These are phyloP conservation scores for Xylaria castorea DNA, from an alignment of 495 filamentous ascomycete species.

Conservation along the genomic window DNA sequence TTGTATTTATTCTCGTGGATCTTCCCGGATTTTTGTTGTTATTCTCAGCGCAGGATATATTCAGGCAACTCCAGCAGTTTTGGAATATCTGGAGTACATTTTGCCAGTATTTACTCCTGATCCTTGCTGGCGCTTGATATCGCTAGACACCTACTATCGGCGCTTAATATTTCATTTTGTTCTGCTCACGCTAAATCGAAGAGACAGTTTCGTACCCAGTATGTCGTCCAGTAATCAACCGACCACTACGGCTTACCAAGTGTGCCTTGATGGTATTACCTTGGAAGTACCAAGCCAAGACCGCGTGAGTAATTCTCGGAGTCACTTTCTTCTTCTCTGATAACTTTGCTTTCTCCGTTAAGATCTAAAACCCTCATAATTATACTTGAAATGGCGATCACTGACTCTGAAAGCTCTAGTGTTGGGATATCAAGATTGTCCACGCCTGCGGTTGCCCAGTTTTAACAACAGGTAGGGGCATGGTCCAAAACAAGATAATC, in stretches of 20 bases:
- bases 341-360: no score
- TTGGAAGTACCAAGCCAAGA: background rate
- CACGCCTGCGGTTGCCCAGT: constrained; percentile 2
- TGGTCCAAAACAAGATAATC: background rate
- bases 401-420: no score
- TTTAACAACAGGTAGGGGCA: background rate
- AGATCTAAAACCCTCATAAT: no score
- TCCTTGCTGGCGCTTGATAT: background rate
- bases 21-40: no score
- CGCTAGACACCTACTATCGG: background rate
- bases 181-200: background rate
- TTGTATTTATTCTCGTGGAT: background rate
- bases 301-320: no score
- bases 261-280: background rate
- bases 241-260: background rate
- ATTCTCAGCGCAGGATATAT: background rate
- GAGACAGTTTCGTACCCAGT: background rate
- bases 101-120: background rate
- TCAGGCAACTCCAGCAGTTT: background rate
- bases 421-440: background rate
- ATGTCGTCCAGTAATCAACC: background rate
- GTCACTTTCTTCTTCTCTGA: no score
- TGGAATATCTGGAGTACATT: background rate
- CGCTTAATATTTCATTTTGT: background rate
- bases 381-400: no score